These are phyloP conservation scores for Triticum dicoccoides DNA, from an alignment of 176 grass and related monocot species.

Conservation along the genomic window DNA sequence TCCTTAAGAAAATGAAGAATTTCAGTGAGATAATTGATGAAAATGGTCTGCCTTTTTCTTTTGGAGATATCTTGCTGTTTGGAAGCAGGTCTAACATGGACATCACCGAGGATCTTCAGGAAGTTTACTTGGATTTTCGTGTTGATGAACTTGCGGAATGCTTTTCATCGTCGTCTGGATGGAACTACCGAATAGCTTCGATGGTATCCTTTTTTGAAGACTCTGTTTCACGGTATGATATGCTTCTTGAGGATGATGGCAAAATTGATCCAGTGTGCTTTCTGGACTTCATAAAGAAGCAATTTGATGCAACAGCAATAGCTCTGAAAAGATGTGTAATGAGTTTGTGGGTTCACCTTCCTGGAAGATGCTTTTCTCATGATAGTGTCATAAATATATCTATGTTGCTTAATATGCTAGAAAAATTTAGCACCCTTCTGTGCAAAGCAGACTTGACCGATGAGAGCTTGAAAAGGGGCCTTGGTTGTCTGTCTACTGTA, in stretches of 20 bases:
- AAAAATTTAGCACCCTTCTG: constrained; percentile 30
- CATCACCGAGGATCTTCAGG: constrained; percentile 53
- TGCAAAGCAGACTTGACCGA: constrained; percentile 33
- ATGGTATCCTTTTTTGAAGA: constrained; percentile 57
- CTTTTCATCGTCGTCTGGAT: constrained; percentile 49
- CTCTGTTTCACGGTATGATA: constrained; percentile 40
- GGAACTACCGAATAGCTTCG: constrained; percentile 44
- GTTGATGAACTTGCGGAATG: constrained; percentile 50
- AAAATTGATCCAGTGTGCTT: constrained; percentile 5
- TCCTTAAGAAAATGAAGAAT: constrained; percentile 46
- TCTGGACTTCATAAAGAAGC: constrained; percentile 51
- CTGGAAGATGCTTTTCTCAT: constrained; percentile 34
- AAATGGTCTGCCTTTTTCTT: constrained; percentile 26
- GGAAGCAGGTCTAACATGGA: constrained; percentile 59
- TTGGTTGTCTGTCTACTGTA: constrained; percentile 15
- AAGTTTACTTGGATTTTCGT: constrained; percentile 74
- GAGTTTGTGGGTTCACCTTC: constrained; percentile 55
- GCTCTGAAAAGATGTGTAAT: constrained; percentile 44
- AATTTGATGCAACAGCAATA: constrained; percentile 30
- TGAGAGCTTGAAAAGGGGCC: constrained; percentile 30
- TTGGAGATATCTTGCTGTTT: constrained; percentile 64
- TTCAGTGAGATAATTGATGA: background rate
- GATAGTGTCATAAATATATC: constrained; percentile 29
- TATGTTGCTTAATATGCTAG: constrained; percentile 33
- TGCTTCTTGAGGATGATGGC: constrained; percentile 32